phyloP scores from a whole-genome alignment of 495 filamentous ascomycete genomes.

The Lepraria neglecta region DNA sequence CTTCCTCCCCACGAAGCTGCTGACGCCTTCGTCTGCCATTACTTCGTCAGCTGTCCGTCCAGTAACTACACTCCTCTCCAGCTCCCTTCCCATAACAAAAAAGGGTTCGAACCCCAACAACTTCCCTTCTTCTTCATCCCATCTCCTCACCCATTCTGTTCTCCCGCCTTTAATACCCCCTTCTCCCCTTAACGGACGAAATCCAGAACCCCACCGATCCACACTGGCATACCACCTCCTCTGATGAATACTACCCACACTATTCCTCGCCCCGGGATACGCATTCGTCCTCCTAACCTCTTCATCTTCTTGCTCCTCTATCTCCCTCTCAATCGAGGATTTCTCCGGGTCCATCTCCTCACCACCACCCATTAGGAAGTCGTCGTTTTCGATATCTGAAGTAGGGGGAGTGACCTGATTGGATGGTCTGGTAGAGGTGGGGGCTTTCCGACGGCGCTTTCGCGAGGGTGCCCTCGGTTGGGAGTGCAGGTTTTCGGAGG shows the following conservation, averaged over 20 bases:
- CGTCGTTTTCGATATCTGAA: constrained; percentile 11
- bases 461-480: constrained; percentile 30
- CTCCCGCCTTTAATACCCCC: constrained; percentile 24
- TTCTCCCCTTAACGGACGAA: constrained; percentile 33
- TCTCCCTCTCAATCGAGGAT: constrained; percentile 34
- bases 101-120: constrained; percentile 48
- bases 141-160: constrained; percentile 30
- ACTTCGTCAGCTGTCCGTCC: constrained; percentile 52
- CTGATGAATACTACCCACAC: constrained; percentile 57
- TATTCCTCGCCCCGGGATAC: constrained; percentile 56
- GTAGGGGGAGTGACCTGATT: neutral
- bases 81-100: constrained; percentile 49
- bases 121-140: constrained; percentile 22
- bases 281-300: constrained; percentile 55
- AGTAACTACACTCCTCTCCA: constrained; percentile 58
- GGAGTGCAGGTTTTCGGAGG: constrained; percentile 37
- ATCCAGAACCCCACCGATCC: constrained; percentile 50
- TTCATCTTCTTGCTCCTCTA: constrained; percentile 39
- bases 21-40: constrained; percentile 51
- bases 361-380: neutral
- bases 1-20: constrained; percentile 46
- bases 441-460: constrained; percentile 32
- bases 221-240: constrained; percentile 63
- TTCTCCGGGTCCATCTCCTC: too few species aligned
- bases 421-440: constrained; percentile 1